Percentiles rank a stretch among this genome's conserved stretches.
Conservation (phyloP, 2,329 filamentous ascomycete genomes). For the Diaporthe sp. region DNA sequence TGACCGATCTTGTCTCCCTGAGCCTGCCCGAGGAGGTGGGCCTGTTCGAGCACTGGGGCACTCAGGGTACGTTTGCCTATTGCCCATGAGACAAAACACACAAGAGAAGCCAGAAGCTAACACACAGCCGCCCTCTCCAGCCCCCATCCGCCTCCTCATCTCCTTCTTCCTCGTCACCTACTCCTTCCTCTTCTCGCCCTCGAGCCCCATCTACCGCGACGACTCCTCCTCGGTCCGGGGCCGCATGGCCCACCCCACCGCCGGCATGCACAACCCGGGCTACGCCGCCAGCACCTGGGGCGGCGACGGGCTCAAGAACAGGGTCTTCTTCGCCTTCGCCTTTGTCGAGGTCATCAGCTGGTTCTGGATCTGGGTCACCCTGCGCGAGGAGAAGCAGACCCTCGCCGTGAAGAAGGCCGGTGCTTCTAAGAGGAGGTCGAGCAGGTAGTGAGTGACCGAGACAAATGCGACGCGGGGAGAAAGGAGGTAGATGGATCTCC, state of each 20-base stretch:
- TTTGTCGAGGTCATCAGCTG: conserved; percentile 88
- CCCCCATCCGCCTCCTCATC: conserved; percentile 76
- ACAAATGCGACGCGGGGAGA: not conserved
- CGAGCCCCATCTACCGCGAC: conserved; percentile 64
- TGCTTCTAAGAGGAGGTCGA: conserved; percentile 18
- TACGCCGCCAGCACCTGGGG: conserved; percentile 62
- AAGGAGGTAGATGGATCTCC: not conserved
- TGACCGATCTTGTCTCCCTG: conserved; percentile 76
- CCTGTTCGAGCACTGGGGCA: conserved; percentile 75
- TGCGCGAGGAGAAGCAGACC: conserved; percentile 74
- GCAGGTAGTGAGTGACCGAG: not conserved
- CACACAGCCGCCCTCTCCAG: conserved; percentile 51
- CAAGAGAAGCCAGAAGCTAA: not conserved
- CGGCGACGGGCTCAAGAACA: conserved; percentile 82
- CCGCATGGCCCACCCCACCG: conserved; percentile 53
- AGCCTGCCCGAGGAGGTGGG: conserved; percentile 77
- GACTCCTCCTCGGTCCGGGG: conserved; percentile 47
- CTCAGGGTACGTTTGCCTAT: conserved; percentile 64
- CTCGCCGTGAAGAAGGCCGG: conserved; percentile 51
- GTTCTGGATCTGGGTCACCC: conserved; percentile 86
- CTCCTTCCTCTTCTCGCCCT: conserved; percentile 71
- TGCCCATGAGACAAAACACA: not conserved
- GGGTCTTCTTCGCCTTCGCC: conserved; percentile 85
- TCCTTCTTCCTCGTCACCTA: conserved; percentile 75
- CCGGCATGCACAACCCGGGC: conserved; percentile 51